Evolutionary conservation across 1,284 basidiomycete species (phyloP), one percentile per base, ranked within the genome.

Genomic region (Ustilago loliicola): DNA sequence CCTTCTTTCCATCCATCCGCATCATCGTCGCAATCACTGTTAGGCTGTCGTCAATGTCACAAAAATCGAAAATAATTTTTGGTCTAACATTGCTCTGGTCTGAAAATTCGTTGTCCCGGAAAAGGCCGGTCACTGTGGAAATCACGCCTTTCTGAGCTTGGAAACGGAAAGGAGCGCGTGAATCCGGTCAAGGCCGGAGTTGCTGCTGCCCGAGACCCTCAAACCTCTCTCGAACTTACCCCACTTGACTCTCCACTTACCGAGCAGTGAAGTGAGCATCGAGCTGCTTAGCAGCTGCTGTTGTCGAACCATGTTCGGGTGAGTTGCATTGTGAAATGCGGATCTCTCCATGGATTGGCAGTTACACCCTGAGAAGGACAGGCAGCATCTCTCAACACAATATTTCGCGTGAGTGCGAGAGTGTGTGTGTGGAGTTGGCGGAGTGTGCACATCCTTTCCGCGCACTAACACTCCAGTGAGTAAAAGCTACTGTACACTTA

Each of bases 181-280:
- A 73, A 68, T 73, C 65, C 71, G 71, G 61, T 62, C 48, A 38
- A 60, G 40, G 61, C 61, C 71, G 65, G 61, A 47, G 30, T 5
- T n/a, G 29, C 21, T 53, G 45, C 57, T 36, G 25, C n/a, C 29
- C 48, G 48, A 50, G 34, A 34, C n/a, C n/a, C n/a, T n/a, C n/a
- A 34, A 5, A 11, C 17, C 38, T 40, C 25, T 52, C 50, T 19
- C 38, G 10, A 9, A 25, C 19, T 30, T 34, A 27, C 34, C 13
- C 48, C 13, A 38, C 34, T 48, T 25, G 45, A 25, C 21, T 25
- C 45, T 25, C 6, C 45, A 48, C 45, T 48, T 23, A 23, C 3
- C 9, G 45, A 21, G 13, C n/a, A 48, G 9, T 9, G 8, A 54
- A 57, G 62, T 36, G 48, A 10, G 34, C 34, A 45, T 21, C 42